Base-by-base conservation (phyloP, 768 basidiomycete species). In the Lentinula aciculospora region DNA sequence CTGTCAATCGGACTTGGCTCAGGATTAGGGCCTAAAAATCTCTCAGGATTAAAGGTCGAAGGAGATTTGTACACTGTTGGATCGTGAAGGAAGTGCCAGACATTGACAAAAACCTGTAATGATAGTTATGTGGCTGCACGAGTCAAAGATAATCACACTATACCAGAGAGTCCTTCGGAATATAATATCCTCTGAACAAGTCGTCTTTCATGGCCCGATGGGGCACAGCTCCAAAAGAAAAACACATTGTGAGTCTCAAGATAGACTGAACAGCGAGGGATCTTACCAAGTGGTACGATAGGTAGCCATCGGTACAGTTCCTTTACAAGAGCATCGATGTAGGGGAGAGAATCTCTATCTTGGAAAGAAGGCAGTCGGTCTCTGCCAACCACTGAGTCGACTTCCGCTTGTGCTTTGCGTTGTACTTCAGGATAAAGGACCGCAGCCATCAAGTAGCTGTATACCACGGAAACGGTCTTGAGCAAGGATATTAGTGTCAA, bases 31-130 rank as follows among this genome's bases (percentile, higher is more conserved):
- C 63, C 59, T 21, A 68, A 49, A 47, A 69, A 74, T 10, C 73
- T 67, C 12, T 72, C 70, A 1, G 73, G 73, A 39, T 67, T 65
- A 63, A 74, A 74, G 3, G 32, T 29, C 25, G 65, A 60, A 4
- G 75, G 75, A 47, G 73, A 60, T 3, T 63, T 51, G 53, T 71
- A 76, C 8, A 62, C 57, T 10, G 42, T 37, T 9, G 68, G 65
- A 58, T 76, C 71, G 50, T 25, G 44, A 5, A 57, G 13, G 21
- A 46, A 62, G 3, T 48, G 62, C 66, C 66, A 67, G 42, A 65
- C 61, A 39, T 67, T 67, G 12, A 49, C 58, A n/a, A 58, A 56
- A 13, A 57, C 23, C 54, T 46, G 21, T n/a, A 56, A 21, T n/a
- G 54, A 5, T n/a, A 34, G 21, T 13, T 45, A 15, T 17, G 0